Evolutionary conservation across 108 stramenopile species (phyloP).

Genomic region (Nitzschia sp.): DNA sequence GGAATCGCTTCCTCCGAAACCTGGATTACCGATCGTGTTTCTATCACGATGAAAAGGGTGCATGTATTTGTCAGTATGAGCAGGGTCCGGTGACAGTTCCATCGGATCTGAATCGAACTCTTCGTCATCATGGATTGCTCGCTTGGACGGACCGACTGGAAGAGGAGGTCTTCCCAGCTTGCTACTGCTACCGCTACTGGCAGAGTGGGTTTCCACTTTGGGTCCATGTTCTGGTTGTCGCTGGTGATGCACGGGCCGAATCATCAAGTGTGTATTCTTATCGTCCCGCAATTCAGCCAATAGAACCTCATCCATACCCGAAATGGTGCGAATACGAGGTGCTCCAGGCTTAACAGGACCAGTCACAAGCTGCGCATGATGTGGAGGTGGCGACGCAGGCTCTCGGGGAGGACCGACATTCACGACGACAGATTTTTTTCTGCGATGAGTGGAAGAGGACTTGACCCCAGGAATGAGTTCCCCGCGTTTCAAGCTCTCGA

Average conservation of each 20-base stretch:
- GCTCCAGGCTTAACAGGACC: no score
- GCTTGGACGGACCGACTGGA: conserved; percentile 2
- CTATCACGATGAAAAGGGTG: not conserved
- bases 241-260: not conserved
- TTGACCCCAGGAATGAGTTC: conserved; percentile 44
- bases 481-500: conserved; percentile 30
- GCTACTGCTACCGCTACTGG: not conserved
- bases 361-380: not conserved
- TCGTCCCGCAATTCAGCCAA: conserved; percentile 43
- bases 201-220: not conserved
- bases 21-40: not conserved
- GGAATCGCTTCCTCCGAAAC: not conserved
- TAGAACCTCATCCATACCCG: conserved; percentile 60
- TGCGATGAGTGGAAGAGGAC: not conserved
- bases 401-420: conserved; percentile 14
- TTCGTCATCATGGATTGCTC: not conserved
- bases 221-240: not conserved
- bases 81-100: conserved; percentile 22
- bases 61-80: not conserved
- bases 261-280: no score
- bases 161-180: conserved; percentile 31
- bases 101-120: conserved; percentile 1
- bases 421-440: not conserved
- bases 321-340: conserved; percentile 55
- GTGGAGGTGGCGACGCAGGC: not conserved